Base-by-base conservation (phyloP, 2,329 filamentous ascomycete genomes). In the Pseudodiploospora longispora region DNA sequence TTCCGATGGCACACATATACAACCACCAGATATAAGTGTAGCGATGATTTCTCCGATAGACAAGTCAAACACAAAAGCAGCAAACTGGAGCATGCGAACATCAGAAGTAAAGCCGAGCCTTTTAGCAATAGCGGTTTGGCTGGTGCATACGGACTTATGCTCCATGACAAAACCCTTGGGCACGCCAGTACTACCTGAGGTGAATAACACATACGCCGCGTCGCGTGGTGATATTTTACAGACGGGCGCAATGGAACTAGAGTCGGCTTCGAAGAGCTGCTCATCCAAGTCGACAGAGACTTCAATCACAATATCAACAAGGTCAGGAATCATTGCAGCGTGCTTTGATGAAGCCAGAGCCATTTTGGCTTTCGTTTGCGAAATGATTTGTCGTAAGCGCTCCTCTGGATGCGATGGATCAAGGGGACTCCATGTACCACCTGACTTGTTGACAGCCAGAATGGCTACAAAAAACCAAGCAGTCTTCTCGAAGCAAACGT, bases 401-500 rank as follows among this genome's bases (percentile, higher is more conserved):
- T 27, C 10, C 6, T 27, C 2, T 1, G 44, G 40, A 8, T 40
- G 32, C 27, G 30, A 10, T n/a, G 44, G 39, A 30, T 50, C 45
- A n/a, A 50, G 19, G 9, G 42, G 42, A 10, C 44, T 39, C 27
- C 29, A 50, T 3, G 45, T 44, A 30, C 44, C 44, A 12, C 47
- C 47, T 9, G 47, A 40, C 31, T 49, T 49, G 10, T 47, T 9
- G 7, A 47, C 37, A 8, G 36, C 40, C 6, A 49, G 34, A 34
- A 49, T 42, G 6, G 47, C 38, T 3, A 49, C 41, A 10, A 49
- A 34, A 7, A 41, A 35, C 47, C 44, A 49, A 6, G n/a, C 30
- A 8, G 47, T 47, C 28, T 49, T 49, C 8, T 49, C 41, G 30
- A 49, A 49, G 29, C 40, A 47, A 5, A 49, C n/a, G 2, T 43